These are phyloP conservation scores for Penstemon eatonii DNA, from an alignment of 257 asterid species.

Conservation along the genomic window DNA sequence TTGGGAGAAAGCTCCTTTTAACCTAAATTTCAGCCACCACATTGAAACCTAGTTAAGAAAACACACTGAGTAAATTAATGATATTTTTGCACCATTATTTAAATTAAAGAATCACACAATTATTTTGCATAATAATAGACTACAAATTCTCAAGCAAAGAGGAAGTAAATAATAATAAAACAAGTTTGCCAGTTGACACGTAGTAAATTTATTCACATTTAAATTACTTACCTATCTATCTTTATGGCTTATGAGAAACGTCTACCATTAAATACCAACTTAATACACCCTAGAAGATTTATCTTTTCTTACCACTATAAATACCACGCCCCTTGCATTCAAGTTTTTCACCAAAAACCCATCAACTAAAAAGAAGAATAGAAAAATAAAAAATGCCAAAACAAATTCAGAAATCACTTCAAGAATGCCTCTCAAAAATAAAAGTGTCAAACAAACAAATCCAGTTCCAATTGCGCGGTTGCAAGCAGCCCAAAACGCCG, in stretches of 20 bases:
- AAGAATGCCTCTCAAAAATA: constrained; percentile 40
- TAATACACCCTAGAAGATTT: too few species aligned
- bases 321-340: not conserved
- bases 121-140: constrained; percentile 1
- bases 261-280: constrained; percentile 9
- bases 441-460: constrained; percentile 31
- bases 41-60: too few species aligned
- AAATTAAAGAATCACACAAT: too few species aligned
- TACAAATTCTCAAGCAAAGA: not conserved
- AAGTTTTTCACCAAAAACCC: too few species aligned
- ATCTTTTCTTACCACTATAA: not conserved
- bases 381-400: constrained; percentile 31
- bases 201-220: constrained; percentile 31
- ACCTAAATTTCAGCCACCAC: too few species aligned
- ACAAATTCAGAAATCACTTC: constrained; percentile 42
- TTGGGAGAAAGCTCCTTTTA: too few species aligned
- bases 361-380: not conserved
- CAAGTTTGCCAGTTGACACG: not conserved
- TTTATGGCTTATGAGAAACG: constrained; percentile 32
- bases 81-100: too few species aligned
- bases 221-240: constrained; percentile 29
- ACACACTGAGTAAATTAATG: too few species aligned
- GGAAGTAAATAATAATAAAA: not conserved
- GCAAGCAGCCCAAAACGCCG: constrained; percentile 42
- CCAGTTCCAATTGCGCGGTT: constrained; percentile 24